Evolutionary conservation across 805 yeast species (phyloP).

Genomic region (Yamadazyma tumulicola): DNA sequence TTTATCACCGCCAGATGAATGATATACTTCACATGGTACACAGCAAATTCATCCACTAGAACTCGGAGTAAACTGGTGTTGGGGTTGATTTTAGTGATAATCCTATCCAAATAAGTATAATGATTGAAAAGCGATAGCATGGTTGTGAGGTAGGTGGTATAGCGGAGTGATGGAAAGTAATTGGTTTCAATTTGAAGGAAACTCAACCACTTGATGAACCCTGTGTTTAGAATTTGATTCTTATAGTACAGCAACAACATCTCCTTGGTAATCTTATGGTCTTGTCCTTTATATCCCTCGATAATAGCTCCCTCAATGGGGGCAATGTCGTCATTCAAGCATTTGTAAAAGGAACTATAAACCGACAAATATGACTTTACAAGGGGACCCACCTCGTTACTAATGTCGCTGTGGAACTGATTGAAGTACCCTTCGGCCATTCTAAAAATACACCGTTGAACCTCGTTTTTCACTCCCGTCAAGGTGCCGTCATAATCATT

Average conservation of each 20-base stretch:
- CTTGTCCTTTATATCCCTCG: neutral
- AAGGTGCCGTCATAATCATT: constrained; percentile 10
- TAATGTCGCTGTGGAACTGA: constrained; percentile 6
- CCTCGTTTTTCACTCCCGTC: constrained; percentile 4
- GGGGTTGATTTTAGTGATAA: constrained; percentile 2
- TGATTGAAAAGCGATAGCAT: constrained; percentile 23
- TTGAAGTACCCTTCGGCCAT: constrained; percentile 17
- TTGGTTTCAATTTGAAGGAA: constrained; percentile 23
- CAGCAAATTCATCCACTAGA: constrained; percentile 11
- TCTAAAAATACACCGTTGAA: constrained; percentile 4
- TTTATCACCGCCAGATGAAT: constrained; percentile 18
- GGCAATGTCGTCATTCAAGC: neutral
- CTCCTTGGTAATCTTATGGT: neutral
- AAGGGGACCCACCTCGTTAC: constrained; percentile 2
- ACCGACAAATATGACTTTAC: constrained; percentile 9
- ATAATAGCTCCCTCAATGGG: neutral
- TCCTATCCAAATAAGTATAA: constrained; percentile 17
- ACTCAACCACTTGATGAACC: constrained; percentile 23
- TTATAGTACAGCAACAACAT: constrained; percentile 2
- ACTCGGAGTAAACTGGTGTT: constrained; percentile 10
- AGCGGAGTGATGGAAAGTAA: constrained; percentile 28
- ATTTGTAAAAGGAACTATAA: constrained; percentile 3
- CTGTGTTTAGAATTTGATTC: constrained; percentile 2
- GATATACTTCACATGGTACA: constrained; percentile 13
- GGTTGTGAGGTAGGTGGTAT: constrained; percentile 22